Base-by-base conservation (phyloP, 202 grass and related monocot species). In the Hordeum pubiflorum region DNA sequence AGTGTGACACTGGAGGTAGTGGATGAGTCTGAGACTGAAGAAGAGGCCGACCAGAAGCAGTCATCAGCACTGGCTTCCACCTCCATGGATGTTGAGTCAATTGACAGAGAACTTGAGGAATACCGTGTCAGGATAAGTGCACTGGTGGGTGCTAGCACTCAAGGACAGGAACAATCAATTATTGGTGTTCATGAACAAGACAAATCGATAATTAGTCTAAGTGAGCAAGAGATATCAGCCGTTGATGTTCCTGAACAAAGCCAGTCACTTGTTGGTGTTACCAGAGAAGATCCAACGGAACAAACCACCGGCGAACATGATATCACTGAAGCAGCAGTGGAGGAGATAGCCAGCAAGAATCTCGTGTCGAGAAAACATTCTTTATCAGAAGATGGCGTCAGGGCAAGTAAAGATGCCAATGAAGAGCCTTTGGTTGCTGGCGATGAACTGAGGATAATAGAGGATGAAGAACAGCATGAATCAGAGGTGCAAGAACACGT, bases 91-190 rank as follows among this genome's bases (percentile, higher is more conserved):
- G 39, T 31, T 38, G 72, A 86, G 38, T 83, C 82, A 54, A 86
- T 77, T 23, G 84, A 85, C 65, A 81, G 61, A 59, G 71, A 84
- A 66, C 84, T 81, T 82, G 80, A 82, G 59, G 67, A 76, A 60
- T 79, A 83, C 40, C 79, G 61, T 56, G 44, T 79, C 74, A 82
- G 85, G 69, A 82, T 85, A 81, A 87, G n/a, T 23, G 74, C 79
- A 26, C 67, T 86, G 66, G 74, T 74, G 29, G 77, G 66, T 81
- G 22, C 58, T 20, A 73, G 46, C 69, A 56, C 44, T 23, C 44
- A 17, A 23, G 56, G 64, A 71, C 33, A 58, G 27, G 64, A 63
- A 14, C 20, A 39, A 63, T 63, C 55, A 8, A 12, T 22, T 70
- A 34, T 22, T 9, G n/a, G 21, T 62, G 5, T 71, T 48, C 78